Percentiles rank a stretch among this genome's conserved stretches.
Evolutionary conservation across 176 grass and related monocot genomes (phyloP).

Genomic region (Cenchrus americanus): DNA sequence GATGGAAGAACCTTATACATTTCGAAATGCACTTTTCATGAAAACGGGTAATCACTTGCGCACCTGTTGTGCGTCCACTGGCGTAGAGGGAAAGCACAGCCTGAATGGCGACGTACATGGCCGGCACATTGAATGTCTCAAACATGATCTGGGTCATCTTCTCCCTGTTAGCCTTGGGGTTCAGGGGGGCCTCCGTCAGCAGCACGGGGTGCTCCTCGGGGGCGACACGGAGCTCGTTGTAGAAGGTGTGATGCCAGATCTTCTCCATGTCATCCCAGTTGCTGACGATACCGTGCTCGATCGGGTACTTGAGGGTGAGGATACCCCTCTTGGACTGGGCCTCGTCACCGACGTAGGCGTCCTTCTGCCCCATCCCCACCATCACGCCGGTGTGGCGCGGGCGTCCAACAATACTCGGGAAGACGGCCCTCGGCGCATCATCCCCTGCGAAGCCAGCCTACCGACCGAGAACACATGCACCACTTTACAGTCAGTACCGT

Average conservation of each 20-base stretch:
- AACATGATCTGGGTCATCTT: constrained; percentile 66
- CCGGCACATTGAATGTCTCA: constrained; percentile 49
- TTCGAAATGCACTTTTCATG: not conserved
- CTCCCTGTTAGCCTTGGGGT: constrained; percentile 60
- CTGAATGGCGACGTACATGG: constrained; percentile 58
- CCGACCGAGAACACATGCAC: not conserved
- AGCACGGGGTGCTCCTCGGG: constrained; percentile 55
- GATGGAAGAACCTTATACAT: not conserved
- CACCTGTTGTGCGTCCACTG: constrained; percentile 59
- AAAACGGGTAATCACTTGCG: not conserved
- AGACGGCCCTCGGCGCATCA: constrained; percentile 57
- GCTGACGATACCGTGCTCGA: constrained; percentile 55
- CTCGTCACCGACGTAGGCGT: constrained; percentile 51
- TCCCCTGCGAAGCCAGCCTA: constrained; percentile 56
- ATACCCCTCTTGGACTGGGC: constrained; percentile 58
- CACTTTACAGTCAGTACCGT: not conserved
- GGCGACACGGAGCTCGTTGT: not conserved
- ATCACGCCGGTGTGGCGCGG: constrained; percentile 51
- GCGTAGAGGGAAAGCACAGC: constrained; percentile 56
- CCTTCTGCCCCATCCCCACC: constrained; percentile 62
- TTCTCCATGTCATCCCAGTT: constrained; percentile 66
- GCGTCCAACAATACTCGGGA: constrained; percentile 52
- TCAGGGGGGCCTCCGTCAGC: constrained; percentile 47
- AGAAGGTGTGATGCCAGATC: not conserved
- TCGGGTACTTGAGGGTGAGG: constrained; percentile 53